Percentiles rank a stretch among this genome's conserved stretches.
Evolutionary conservation across 2,329 filamentous ascomycete species (phyloP).

Genomic region (Metarhizium guizhouense): DNA sequence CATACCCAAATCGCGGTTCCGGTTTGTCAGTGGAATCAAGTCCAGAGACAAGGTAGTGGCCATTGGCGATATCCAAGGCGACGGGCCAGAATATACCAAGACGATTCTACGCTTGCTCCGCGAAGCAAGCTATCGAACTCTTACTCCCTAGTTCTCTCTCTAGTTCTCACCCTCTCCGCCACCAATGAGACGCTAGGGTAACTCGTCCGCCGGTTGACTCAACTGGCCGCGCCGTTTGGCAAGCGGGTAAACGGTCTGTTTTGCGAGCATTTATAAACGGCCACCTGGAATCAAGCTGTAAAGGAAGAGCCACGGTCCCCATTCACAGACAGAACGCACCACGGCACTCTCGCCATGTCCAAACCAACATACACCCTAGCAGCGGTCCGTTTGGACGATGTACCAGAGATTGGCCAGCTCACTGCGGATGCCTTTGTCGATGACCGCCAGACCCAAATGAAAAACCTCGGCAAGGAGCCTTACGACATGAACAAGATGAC

Average conservation of each 20-base stretch:
- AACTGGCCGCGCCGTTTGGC: neutral
- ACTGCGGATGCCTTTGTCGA: slow-evolving; percentile 18
- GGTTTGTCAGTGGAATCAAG: slow-evolving; percentile 54
- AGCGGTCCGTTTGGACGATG: slow-evolving; percentile 16
- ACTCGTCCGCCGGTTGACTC: neutral
- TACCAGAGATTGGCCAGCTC: slow-evolving; percentile 20
- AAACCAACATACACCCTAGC: slow-evolving; percentile 12
- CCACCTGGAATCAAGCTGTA: neutral
- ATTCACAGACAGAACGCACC: neutral
- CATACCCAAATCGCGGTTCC: slow-evolving; percentile 54
- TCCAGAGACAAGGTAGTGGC: slow-evolving; percentile 55
- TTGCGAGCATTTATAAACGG: neutral
- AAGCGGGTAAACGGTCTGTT: neutral
- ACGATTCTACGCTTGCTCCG: slow-evolving; percentile 18
- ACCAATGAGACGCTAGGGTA: neutral
- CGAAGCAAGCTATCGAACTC: slow-evolving; percentile 12
- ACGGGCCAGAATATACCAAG: slow-evolving; percentile 19
- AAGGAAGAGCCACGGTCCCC: neutral
- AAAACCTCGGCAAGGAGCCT: slow-evolving; percentile 18
- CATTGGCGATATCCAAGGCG: slow-evolving; percentile 24
- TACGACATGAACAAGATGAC: slow-evolving; percentile 19
- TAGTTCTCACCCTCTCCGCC: neutral
- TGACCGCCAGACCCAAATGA: slow-evolving; percentile 28
- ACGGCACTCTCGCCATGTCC: slow-evolving; percentile 8
- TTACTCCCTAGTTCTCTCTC: no score